Percentiles rank a stretch among this genome's conserved stretches.
Evolutionary conservation across 2,329 filamentous ascomycete species (phyloP).

Genomic region (Rosellinia necatrix): DNA sequence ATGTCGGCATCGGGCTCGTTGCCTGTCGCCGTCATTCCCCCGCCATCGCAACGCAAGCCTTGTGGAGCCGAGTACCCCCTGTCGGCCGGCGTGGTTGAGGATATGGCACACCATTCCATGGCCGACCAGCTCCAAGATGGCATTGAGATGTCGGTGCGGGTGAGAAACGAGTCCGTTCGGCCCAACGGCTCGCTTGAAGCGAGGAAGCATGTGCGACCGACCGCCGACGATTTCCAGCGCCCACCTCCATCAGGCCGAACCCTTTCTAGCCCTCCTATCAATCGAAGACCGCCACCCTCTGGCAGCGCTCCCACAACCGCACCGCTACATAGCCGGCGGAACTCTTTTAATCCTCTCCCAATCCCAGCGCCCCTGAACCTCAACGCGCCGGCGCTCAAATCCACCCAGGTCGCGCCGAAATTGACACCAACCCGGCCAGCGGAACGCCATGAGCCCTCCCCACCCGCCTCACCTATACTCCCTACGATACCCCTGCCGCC

Average conservation of each 20-base stretch:
- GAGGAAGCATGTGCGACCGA: constrained; percentile 30
- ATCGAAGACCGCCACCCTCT: constrained; percentile 44
- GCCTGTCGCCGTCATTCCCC: constrained; percentile 53
- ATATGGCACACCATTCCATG: constrained; percentile 40
- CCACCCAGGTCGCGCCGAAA: constrained; percentile 11
- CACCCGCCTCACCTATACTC: constrained; percentile 58
- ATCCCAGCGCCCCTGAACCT: constrained; percentile 53
- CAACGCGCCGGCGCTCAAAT: constrained; percentile 36
- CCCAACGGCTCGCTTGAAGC: constrained; percentile 36
- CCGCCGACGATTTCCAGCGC: constrained; percentile 41
- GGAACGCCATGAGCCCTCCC: constrained; percentile 40
- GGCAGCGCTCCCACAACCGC: constrained; percentile 40
- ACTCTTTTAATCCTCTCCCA: constrained; percentile 53
- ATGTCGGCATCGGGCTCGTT: constrained; percentile 62
- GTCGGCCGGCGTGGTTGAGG: constrained; percentile 46
- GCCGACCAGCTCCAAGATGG: constrained; percentile 41
- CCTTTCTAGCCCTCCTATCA: constrained; percentile 58
- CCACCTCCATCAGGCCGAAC: constrained; percentile 48
- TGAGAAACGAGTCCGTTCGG: constrained; percentile 35
- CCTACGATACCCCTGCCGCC: constrained; percentile 65
- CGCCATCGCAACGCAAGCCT: constrained; percentile 37
- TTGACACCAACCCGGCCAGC: constrained; percentile 27
- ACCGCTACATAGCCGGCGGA: constrained; percentile 48
- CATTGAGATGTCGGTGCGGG: constrained; percentile 20
- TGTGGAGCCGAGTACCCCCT: constrained; percentile 44